Conservation (phyloP, 2,329 filamentous ascomycete genomes). For the Leptographium procerum region DNA sequence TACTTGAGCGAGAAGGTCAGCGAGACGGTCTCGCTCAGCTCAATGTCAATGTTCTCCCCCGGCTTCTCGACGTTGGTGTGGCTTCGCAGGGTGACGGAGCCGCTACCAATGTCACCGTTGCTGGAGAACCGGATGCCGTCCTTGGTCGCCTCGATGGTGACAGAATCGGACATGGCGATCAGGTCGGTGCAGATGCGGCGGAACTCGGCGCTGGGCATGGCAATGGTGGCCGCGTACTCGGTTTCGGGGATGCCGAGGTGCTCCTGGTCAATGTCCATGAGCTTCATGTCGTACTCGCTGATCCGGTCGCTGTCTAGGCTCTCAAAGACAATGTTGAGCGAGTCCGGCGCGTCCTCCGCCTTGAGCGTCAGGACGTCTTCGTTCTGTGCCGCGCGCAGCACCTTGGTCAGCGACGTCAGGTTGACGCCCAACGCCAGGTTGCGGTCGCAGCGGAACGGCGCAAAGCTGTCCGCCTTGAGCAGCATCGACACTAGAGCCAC, state of each 20-base stretch:
- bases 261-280: conserved; percentile 99
- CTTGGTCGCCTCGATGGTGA: conserved; percentile 91
- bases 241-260: conserved; percentile 97
- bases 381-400: conserved; percentile 85
- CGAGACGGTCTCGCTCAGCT: conserved; percentile 81
- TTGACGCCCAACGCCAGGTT: conserved; percentile 98
- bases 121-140: conserved; percentile 94
- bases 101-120: conserved; percentile 90
- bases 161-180: conserved; percentile 86
- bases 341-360: conserved; percentile 92
- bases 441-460: conserved; percentile 93
- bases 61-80: conserved; percentile 86
- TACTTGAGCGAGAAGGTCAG: conserved; percentile 99
- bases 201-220: conserved; percentile 83
- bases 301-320: conserved; percentile 77
- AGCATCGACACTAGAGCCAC: conserved; percentile 98
- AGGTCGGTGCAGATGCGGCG: conserved; percentile 90
- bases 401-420: conserved; percentile 91
- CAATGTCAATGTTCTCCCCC: conserved; percentile 73
- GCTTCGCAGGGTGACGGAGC: conserved; percentile 80
- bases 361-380: conserved; percentile 94
- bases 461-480: conserved; percentile 90
- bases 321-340: conserved; percentile 93
- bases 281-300: conserved; percentile 98
- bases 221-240: conserved; percentile 88